These are phyloP conservation scores for Camellia lanceoleosa DNA, from an alignment of 148 eudicot species.

Conservation along the genomic window DNA sequence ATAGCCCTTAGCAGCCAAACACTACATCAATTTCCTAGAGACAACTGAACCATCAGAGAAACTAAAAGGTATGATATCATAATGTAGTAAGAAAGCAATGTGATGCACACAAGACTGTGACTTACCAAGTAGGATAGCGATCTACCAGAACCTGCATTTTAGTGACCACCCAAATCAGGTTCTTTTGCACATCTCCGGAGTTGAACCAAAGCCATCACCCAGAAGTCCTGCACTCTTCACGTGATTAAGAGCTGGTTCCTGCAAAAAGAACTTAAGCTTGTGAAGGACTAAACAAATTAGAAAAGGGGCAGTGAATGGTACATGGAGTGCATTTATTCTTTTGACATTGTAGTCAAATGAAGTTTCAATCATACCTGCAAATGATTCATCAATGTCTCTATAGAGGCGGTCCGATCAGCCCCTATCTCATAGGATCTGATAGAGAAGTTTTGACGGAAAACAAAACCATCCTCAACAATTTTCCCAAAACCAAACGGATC, in stretches of 20 bases:
- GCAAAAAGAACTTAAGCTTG: constrained; percentile 20
- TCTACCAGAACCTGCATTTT: constrained; percentile 90
- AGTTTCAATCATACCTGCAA: constrained; percentile 58
- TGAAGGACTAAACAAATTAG: not conserved
- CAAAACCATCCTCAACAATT: constrained; percentile 79
- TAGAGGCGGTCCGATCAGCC: constrained; percentile 91
- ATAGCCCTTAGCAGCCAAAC: not conserved
- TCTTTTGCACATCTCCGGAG: constrained; percentile 93
- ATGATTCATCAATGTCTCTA: constrained; percentile 98
- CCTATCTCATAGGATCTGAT: constrained; percentile 97
- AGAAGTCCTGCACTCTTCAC: constrained; percentile 76
- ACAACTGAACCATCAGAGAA: not conserved
- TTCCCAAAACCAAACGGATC: constrained; percentile 88
- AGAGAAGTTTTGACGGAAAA: constrained; percentile 89
- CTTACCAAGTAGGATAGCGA: constrained; percentile 95
- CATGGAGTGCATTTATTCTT: not conserved
- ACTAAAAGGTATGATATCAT: not conserved
- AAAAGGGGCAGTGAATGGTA: not conserved
- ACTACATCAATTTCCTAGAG: not conserved
- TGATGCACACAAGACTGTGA: not conserved
- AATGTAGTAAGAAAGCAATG: not conserved
- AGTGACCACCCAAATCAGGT: constrained; percentile 91
- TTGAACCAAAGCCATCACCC: constrained; percentile 95
- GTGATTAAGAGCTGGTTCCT: constrained; percentile 98
- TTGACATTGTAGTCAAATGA: not conserved